Evolutionary conservation across 768 basidiomycete species (phyloP).

Genomic region (Leccinum variicolor): DNA sequence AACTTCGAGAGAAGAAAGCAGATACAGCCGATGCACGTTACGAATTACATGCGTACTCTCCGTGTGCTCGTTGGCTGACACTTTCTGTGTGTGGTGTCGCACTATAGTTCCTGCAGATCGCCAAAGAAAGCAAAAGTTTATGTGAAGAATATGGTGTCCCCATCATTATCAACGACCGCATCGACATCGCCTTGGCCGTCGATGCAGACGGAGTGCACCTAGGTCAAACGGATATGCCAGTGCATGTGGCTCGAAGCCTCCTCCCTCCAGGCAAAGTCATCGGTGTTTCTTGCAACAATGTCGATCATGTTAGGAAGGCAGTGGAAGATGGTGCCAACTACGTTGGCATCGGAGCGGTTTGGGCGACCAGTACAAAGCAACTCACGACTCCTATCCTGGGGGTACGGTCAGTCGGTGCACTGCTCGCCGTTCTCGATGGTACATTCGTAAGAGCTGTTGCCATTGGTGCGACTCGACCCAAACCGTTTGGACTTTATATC

Average conservation of each 20-base stretch:
- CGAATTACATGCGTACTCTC: neutral
- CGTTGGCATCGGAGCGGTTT: conserved; percentile 84
- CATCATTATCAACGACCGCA: conserved; percentile 81
- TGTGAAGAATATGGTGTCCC: conserved; percentile 78
- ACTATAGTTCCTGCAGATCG: conserved; percentile 72
- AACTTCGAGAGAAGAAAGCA: conserved; percentile 80
- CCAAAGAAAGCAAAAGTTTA: conserved; percentile 61
- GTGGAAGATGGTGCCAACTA: conserved; percentile 72
- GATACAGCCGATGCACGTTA: conserved; percentile 74
- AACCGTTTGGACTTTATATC: neutral
- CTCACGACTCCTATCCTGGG: conserved; percentile 64
- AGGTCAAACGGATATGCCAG: conserved; percentile 85
- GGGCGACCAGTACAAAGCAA: conserved; percentile 76
- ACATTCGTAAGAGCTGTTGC: conserved; percentile 70
- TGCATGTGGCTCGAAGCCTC: conserved; percentile 58
- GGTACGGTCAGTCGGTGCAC: conserved; percentile 63
- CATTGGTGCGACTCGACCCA: conserved; percentile 58
- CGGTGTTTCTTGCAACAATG: conserved; percentile 74
- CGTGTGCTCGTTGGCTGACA: neutral
- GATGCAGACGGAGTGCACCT: conserved; percentile 81
- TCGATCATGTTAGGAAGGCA: conserved; percentile 62
- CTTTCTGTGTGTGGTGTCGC: neutral
- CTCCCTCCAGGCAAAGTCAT: conserved; percentile 71
- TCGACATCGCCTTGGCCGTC: conserved; percentile 83
- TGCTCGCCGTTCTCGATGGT: conserved; percentile 64